Evolutionary conservation across 1,284 basidiomycete species (phyloP).

Genomic region (Gastroboletus turbinatus): DNA sequence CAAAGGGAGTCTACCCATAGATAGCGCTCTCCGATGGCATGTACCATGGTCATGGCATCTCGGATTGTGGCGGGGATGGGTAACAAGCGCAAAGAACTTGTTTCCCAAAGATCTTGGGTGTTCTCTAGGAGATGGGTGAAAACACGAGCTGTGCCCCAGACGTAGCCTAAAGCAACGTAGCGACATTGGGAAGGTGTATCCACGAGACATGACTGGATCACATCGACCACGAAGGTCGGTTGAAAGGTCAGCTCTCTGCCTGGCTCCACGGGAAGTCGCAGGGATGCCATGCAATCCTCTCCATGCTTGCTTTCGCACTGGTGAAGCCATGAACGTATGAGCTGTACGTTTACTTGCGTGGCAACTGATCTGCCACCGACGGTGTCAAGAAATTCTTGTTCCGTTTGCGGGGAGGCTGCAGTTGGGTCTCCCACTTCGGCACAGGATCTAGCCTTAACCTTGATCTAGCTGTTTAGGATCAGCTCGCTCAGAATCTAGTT

Average conservation of each 20-base stretch:
- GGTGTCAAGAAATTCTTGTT: constrained; percentile 8
- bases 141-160: constrained; percentile 19
- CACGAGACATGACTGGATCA: constrained; percentile 16
- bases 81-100: constrained; percentile 2
- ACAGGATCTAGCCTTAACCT: constrained; percentile 6
- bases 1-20: constrained; percentile 28
- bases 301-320: constrained; percentile 18
- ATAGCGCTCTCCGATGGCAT: constrained; percentile 24
- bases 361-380: constrained; percentile 18
- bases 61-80: constrained; percentile 21
- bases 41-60: constrained; percentile 21
- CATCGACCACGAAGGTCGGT: constrained; percentile 20
- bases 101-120: constrained; percentile 10
- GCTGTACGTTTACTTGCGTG: constrained; percentile 1
- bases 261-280: not conserved
- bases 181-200: constrained; percentile 16
- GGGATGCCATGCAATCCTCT: constrained; percentile 4
- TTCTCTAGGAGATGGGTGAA: constrained; percentile 16
- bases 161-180: constrained; percentile 24
- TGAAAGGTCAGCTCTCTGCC: constrained; percentile 1
- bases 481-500: not conserved
- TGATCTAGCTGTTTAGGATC: constrained; percentile 4
- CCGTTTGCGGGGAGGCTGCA: not conserved
- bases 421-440: not conserved
- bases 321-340: constrained; percentile 19